Conservation (phyloP, 495 filamentous ascomycete genomes). For the Penicillium robsamsonii region DNA sequence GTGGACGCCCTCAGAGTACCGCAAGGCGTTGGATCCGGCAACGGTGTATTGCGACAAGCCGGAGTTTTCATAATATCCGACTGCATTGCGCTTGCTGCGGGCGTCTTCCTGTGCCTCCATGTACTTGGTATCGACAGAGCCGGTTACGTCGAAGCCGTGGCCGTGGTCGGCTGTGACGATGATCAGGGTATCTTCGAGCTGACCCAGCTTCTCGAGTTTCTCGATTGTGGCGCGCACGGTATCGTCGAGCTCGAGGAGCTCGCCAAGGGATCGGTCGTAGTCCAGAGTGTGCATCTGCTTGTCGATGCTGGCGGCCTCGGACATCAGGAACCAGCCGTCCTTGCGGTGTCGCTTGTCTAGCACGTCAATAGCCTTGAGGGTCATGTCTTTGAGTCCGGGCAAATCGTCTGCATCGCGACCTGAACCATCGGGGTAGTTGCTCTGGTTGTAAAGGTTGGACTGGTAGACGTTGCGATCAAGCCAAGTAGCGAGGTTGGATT, state of each 20-base stretch:
- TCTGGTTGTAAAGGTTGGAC: conserved; percentile 55
- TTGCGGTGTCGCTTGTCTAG: conserved; percentile 58
- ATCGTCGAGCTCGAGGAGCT: conserved; percentile 74
- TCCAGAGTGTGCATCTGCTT: conserved; percentile 77
- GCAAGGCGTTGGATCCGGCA: conserved; percentile 35
- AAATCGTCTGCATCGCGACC: conserved; percentile 59
- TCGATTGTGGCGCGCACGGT: conserved; percentile 65
- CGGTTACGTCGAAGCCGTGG: conserved; percentile 69
- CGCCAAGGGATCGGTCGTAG: conserved; percentile 72
- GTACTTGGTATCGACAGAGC: conserved; percentile 57
- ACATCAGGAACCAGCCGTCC: conserved; percentile 75
- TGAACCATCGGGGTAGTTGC: conserved; percentile 61
- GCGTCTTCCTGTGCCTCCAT: conserved; percentile 55
- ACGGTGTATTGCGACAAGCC: conserved; percentile 68
- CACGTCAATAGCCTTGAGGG: conserved; percentile 72
- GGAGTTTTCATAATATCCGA: conserved; percentile 64
- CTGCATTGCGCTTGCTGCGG: conserved; percentile 62
- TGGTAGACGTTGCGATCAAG: conserved; percentile 70
- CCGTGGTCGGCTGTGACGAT: conserved; percentile 75
- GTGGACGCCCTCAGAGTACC: conserved; percentile 61
- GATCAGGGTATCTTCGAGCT: conserved; percentile 64
- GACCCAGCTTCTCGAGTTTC: conserved; percentile 54
- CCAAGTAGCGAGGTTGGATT: conserved; percentile 66
- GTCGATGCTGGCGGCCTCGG: conserved; percentile 72
- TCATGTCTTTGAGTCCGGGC: conserved; percentile 78